Evolutionary conservation across 192 early-diverging fungal genomes (phyloP).

Genomic region (Umbelopsis ramanniana): DNA sequence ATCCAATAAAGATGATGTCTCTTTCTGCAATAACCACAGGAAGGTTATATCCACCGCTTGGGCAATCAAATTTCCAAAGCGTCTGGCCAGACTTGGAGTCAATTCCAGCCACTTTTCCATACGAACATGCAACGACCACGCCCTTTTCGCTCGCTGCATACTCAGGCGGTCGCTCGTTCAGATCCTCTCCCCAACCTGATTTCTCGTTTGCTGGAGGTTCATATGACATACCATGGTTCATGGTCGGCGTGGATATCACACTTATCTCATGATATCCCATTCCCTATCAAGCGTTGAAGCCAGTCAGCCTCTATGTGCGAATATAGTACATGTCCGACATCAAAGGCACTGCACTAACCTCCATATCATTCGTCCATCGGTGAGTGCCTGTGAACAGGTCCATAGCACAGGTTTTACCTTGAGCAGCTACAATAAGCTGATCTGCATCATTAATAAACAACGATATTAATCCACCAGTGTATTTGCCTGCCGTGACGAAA

Average conservation of each 20-base stretch:
- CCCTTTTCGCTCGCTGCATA: not conserved
- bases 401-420: constrained; percentile 27
- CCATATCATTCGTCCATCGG: constrained; percentile 35
- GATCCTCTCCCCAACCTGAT: not conserved
- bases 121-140: constrained; percentile 22
- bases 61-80: constrained; percentile 21
- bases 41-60: constrained; percentile 19
- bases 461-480: constrained; percentile 19
- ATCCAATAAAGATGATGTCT: constrained; percentile 19
- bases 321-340: no score
- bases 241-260: constrained; percentile 24
- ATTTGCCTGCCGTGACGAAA: not conserved
- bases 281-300: constrained; percentile 10
- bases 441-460: constrained; percentile 31
- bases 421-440: constrained; percentile 22
- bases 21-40: constrained; percentile 1
- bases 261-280: constrained; percentile 29
- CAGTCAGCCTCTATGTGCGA: not conserved
- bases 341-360: constrained; percentile 1
- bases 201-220: not conserved
- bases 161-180: constrained; percentile 3
- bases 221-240: not conserved
- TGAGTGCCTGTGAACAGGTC: constrained; percentile 26
- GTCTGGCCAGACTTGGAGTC: constrained; percentile 12
- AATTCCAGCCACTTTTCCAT: constrained; percentile 29